Percentiles rank a stretch among this genome's conserved stretches.
Evolutionary conservation across 768 basidiomycete genomes (phyloP).

Genomic region (Xerocomellus chrysenteron): DNA sequence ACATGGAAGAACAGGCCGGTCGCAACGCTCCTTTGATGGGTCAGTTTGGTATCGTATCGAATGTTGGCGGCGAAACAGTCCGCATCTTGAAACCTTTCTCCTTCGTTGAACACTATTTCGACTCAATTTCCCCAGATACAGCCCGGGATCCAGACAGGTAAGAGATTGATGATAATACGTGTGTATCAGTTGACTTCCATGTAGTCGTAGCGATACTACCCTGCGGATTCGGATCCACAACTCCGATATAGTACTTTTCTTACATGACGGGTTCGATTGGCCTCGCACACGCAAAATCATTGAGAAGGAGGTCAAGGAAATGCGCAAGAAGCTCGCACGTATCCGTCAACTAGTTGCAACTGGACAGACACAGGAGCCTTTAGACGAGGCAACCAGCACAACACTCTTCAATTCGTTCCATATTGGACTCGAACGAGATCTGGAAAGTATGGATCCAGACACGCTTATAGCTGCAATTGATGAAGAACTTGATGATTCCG

Average conservation of each 20-base stretch:
- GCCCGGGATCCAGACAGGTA: slow-evolving; percentile 48
- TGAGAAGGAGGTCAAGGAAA: slow-evolving; percentile 83
- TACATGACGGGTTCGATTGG: slow-evolving; percentile 98
- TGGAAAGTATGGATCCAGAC: slow-evolving; percentile 70
- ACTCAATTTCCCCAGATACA: slow-evolving; percentile 58
- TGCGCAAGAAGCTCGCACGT: slow-evolving; percentile 81
- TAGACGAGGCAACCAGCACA: slow-evolving; percentile 66
- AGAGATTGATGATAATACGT: slow-evolving; percentile 15
- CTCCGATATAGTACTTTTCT: slow-evolving; percentile 62
- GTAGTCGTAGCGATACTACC: slow-evolving; percentile 46
- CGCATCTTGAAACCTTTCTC: slow-evolving; percentile 69
- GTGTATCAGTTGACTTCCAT: slow-evolving; percentile 1
- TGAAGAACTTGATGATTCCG: slow-evolving; percentile 77
- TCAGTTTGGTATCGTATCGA: slow-evolving; percentile 50
- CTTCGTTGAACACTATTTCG: slow-evolving; percentile 72
- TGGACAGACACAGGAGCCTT: slow-evolving; percentile 83
- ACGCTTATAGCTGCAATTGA: slow-evolving; percentile 90
- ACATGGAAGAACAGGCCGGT: slow-evolving; percentile 28
- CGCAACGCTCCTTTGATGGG: slow-evolving; percentile 18
- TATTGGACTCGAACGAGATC: slow-evolving; percentile 82
- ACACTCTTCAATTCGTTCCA: slow-evolving; percentile 93
- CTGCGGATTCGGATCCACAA: slow-evolving; percentile 57
- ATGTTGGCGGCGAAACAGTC: slow-evolving; percentile 82
- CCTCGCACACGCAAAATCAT: slow-evolving; percentile 77
- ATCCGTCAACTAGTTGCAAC: slow-evolving; percentile 90